phyloP scores from a whole-genome alignment of 1,284 basidiomycete species.

The Filobasidium uniguttulatum region DNA sequence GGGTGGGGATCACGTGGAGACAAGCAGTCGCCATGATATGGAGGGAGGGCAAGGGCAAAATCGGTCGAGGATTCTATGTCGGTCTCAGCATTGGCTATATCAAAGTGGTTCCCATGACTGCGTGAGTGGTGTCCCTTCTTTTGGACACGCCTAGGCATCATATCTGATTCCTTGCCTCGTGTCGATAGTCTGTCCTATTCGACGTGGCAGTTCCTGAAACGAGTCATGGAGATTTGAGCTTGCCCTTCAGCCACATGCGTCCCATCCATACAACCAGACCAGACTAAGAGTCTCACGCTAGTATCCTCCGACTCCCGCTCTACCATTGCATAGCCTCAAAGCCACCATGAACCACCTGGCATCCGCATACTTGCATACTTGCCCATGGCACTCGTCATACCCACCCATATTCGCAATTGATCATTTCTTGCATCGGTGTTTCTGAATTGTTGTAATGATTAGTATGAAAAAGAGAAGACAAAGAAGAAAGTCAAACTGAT shows the following conservation, averaged over 20 bases:
- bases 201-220: constrained; percentile 38
- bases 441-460: no score
- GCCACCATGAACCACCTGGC: neutral
- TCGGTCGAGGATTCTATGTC: constrained; percentile 83
- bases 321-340: no score
- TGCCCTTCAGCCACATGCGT: no score
- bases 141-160: neutral
- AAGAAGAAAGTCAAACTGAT: no score
- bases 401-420: neutral
- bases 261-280: no score
- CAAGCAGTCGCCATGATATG: constrained; percentile 65
- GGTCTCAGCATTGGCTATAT: constrained; percentile 87
- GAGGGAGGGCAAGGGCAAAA: constrained; percentile 40
- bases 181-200: constrained; percentile 34
- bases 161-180: constrained; percentile 6
- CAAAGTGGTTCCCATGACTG: constrained; percentile 94
- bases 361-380: no score
- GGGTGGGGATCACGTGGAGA: constrained; percentile 47
- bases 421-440: neutral
- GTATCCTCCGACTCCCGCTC: no score
- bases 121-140: constrained; percentile 22
- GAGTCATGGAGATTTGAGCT: constrained; percentile 30
- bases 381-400: no score
- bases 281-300: no score
- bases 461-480: no score